Base-by-base conservation (phyloP, 2,329 filamentous ascomycete species). In the Ophiostoma tasmaniense region DNA sequence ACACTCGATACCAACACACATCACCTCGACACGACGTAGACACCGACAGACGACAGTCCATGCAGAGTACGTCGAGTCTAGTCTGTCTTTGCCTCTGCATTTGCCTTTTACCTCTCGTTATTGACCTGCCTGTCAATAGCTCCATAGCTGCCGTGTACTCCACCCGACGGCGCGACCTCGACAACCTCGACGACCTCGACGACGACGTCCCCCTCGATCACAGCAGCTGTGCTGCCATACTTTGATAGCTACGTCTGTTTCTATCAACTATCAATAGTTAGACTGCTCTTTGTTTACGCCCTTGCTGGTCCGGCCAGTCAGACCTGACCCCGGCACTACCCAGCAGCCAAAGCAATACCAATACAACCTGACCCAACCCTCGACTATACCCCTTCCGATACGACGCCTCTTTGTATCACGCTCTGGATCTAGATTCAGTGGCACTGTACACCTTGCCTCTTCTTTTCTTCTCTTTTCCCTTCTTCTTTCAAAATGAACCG, bases 401-500 rank as follows among this genome's bases (percentile, higher is more conserved):
- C 62, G n/a, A 39, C 39, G n/a, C 62, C 33, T 55, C 50, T 65
- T 65, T 37, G 62, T 45, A 65, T 39, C 39, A 20, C 28, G 7
- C 33, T 65, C 33, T 37, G 17, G 30, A n/a, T 20, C 42, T 45
- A 45, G 42, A 45, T 22, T n/a, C 17, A 25, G 20, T 45, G 25
- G 64, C 35, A 33, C 8, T 66, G n/a, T 8, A 45, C 28, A 50
- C 42, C 50, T 67, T n/a, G n/a, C 17, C 22, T 70, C 35, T 22
- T 42, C 25, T 33, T 17, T 35, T 59, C 3, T 28, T 59, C 10
- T 25, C 25, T 20, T 33, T 20, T 30, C 42, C 14, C 28, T 22
- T 55, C n/a, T 45, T 37, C 25, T 25, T 14, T 35, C 55, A 64
- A 28, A 14, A 70, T 68, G 67, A 66, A 25, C 66, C 62, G 50